Percentiles rank a stretch among this genome's conserved stretches.
phyloP scores from a whole-genome alignment of 768 basidiomycete genomes.

The Dacryopinax primogenitus region DNA sequence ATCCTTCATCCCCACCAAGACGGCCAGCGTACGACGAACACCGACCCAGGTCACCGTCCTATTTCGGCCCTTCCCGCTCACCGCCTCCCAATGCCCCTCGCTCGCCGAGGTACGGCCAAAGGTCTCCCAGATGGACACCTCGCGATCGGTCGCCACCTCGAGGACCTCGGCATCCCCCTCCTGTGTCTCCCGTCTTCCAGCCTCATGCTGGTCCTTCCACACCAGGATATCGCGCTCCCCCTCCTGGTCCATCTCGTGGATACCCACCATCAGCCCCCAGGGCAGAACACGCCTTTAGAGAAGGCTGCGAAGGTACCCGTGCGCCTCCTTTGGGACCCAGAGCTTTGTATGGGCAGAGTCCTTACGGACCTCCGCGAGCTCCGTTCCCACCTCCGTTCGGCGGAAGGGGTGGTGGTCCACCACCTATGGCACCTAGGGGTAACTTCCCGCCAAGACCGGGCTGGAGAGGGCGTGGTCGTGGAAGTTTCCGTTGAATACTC shows the following conservation, averaged over 20 bases:
- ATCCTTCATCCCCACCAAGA: not conserved
- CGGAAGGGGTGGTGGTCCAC: not conserved
- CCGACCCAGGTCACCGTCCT: not conserved
- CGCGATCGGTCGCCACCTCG: not conserved
- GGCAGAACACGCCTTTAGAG: not conserved
- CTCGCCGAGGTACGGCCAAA: not conserved
- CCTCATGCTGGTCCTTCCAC: not conserved
- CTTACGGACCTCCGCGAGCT: not conserved
- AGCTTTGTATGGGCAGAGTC: not conserved
- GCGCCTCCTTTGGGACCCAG: not conserved
- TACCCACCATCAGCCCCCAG: not conserved
- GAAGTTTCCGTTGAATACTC: not conserved
- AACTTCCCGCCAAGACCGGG: not conserved
- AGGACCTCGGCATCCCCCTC: not conserved
- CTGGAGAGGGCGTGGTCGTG: not conserved
- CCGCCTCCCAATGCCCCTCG: not conserved
- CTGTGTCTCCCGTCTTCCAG: not conserved
- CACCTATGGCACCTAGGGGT: not conserved
- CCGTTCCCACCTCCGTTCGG: not conserved
- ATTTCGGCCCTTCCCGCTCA: not conserved
- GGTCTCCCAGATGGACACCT: not conserved
- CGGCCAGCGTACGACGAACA: not conserved
- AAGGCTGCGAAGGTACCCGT: not conserved
- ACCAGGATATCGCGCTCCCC: not conserved
- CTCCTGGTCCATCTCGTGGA: not conserved